phyloP scores from a whole-genome alignment of 1,284 basidiomycete species.

The Marasmius fiardii region DNA sequence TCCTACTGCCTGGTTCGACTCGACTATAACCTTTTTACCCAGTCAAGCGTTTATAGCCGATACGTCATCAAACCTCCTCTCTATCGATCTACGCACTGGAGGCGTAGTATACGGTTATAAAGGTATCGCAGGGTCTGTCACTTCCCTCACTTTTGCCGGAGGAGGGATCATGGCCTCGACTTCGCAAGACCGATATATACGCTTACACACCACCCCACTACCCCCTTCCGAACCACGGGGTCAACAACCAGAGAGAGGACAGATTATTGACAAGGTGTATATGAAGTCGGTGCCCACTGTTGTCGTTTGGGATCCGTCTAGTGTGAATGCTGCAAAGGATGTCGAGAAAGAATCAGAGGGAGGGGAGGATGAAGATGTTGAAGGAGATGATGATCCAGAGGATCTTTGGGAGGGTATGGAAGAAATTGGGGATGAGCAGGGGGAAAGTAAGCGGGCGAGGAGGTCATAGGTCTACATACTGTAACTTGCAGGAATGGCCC shows the following conservation, averaged over 20 bases:
- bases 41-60: slow-evolving; percentile 82
- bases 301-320: slow-evolving; percentile 48
- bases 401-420: slow-evolving; percentile 55
- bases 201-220: slow-evolving; percentile 68
- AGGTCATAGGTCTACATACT: too few relatives aligned
- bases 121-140: slow-evolving; percentile 70
- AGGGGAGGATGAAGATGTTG: slow-evolving; percentile 36
- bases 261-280: slow-evolving; percentile 66
- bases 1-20: slow-evolving; percentile 3
- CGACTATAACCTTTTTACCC: neutral
- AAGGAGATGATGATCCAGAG: too few relatives aligned
- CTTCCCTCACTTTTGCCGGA: slow-evolving; percentile 58
- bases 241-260: slow-evolving; percentile 61
- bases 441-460: too few relatives aligned
- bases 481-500: too few relatives aligned
- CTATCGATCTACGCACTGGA: slow-evolving; percentile 77
- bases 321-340: slow-evolving; percentile 4
- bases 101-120: slow-evolving; percentile 69
- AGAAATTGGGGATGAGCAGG: slow-evolving; percentile 33
- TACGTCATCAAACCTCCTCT: slow-evolving; percentile 62
- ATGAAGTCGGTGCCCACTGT: slow-evolving; percentile 64
- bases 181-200: slow-evolving; percentile 66
- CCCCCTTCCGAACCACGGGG: slow-evolving; percentile 50
- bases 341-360: slow-evolving; percentile 16
- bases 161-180: slow-evolving; percentile 53